phyloP scores from a whole-genome alignment of 2,329 filamentous ascomycete genomes.

The Akanthomyces dipterigenus region DNA sequence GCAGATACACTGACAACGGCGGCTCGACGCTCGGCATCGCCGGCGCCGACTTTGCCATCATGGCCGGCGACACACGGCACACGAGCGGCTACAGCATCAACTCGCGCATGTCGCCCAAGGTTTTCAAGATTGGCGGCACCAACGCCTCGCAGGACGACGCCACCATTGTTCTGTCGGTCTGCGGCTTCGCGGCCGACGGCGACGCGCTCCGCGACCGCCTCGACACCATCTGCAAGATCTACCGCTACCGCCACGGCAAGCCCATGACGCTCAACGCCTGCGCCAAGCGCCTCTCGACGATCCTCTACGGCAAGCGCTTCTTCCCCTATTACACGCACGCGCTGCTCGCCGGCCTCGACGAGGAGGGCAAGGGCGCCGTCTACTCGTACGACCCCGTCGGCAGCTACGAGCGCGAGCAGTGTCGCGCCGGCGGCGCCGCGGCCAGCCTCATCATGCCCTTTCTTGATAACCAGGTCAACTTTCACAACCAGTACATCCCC shows the following conservation, averaged over 20 bases:
- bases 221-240: slow-evolving; percentile 96
- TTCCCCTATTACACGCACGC: slow-evolving; percentile 98
- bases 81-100: slow-evolving; percentile 99
- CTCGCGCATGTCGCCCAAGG: slow-evolving; percentile 88
- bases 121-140: slow-evolving; percentile 94
- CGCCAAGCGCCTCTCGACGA: slow-evolving; percentile 88
- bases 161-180: slow-evolving; percentile 83
- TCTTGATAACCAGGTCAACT: slow-evolving; percentile 98
- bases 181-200: slow-evolving; percentile 93
- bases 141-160: slow-evolving; percentile 79
- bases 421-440: slow-evolving; percentile 85
- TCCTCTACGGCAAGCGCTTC: slow-evolving; percentile 95
- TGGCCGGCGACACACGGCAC: slow-evolving; percentile 94
- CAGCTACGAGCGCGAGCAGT: slow-evolving; percentile 95
- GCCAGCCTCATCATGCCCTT: slow-evolving; percentile 98
- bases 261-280: slow-evolving; percentile 91
- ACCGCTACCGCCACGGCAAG: slow-evolving; percentile 96
- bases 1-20: slow-evolving; percentile 93
- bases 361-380: slow-evolving; percentile 86
- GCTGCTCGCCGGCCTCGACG: slow-evolving; percentile 88
- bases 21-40: slow-evolving; percentile 94
- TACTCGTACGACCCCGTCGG: slow-evolving; percentile 98
- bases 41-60: slow-evolving; percentile 88
- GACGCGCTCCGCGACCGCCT: slow-evolving; percentile 89
- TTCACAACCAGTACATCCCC: slow-evolving; percentile 96